Evolutionary conservation across 2,329 filamentous ascomycete species (phyloP).

Genomic region (Passalora sequoiae): DNA sequence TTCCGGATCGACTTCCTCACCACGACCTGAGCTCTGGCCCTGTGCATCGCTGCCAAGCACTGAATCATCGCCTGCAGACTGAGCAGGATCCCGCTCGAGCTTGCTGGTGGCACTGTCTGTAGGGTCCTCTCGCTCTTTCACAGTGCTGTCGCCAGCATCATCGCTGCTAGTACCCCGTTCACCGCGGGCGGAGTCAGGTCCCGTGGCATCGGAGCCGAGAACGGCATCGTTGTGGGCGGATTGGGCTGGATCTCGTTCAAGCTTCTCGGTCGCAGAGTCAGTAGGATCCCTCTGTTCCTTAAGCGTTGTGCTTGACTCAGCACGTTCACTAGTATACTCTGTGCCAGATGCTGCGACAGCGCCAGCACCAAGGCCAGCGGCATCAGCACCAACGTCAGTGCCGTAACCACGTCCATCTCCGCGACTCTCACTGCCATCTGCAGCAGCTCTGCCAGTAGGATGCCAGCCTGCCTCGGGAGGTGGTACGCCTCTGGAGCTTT

Average conservation of each 20-base stretch:
- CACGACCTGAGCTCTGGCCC: not conserved
- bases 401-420: not conserved
- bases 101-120: constrained; percentile 2
- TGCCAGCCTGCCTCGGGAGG: constrained; percentile 1
- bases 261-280: constrained; percentile 1
- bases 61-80: not conserved
- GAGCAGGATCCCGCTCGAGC: not conserved
- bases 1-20: not conserved
- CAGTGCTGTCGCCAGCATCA: not conserved
- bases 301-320: not conserved
- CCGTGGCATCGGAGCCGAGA: not conserved
- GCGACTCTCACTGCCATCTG: not conserved
- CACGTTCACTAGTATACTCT: not conserved
- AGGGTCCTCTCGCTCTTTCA: not conserved
- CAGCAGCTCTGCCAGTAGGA: not conserved
- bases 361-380: not conserved
- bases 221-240: constrained; percentile 1
- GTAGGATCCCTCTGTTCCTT: constrained; percentile 1
- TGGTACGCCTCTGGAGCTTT: not conserved
- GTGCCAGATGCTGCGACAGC: not conserved
- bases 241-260: not conserved
- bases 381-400: not conserved
- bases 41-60: not conserved
- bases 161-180: not conserved
- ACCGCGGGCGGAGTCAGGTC: not conserved